Percentiles rank a stretch among this genome's conserved stretches.
phyloP scores from a whole-genome alignment of 169 alveolate genomes.

The Cryptosporidium sp. region DNA sequence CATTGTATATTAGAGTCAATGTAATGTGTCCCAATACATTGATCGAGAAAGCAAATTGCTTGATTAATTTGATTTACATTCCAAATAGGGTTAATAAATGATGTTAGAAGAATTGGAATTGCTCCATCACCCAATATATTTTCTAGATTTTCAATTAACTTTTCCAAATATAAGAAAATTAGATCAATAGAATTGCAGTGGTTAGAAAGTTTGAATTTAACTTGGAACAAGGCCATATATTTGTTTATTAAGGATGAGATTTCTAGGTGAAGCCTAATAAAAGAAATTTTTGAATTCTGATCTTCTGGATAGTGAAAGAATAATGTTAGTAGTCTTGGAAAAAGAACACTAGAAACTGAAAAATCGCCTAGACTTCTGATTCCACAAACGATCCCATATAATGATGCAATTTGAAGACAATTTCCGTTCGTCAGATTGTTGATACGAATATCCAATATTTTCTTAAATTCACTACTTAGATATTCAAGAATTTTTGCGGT shows the following conservation, averaged over 20 bases:
- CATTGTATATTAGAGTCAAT: constrained; percentile 24
- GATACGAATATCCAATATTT: constrained; percentile 13
- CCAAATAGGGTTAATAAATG: not conserved
- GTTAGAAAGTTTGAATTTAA: not conserved
- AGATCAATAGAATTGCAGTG: not conserved
- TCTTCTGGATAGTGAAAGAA: constrained; percentile 20
- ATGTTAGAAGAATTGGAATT: constrained; percentile 26
- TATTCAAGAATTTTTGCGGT: not conserved
- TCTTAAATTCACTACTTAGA: constrained; percentile 1
- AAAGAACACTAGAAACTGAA: constrained; percentile 13
- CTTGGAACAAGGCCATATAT: not conserved
- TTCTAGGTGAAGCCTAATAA: constrained; percentile 16
- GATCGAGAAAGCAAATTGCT: constrained; percentile 44
- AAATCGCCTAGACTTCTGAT: constrained; percentile 60
- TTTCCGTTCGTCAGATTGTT: constrained; percentile 7
- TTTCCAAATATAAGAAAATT: constrained; percentile 14
- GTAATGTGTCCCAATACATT: constrained; percentile 16
- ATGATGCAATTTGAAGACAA: constrained; percentile 58
- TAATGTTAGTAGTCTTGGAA: constrained; percentile 36
- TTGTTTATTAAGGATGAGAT: constrained; percentile 6
- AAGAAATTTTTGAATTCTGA: constrained; percentile 7
- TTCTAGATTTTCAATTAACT: constrained; percentile 13
- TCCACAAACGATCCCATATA: constrained; percentile 67
- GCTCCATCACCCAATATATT: constrained; percentile 59
- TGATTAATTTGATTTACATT: not conserved